Evolutionary conservation across 352 stramenopile species (phyloP), one percentile per base, ranked within the genome.

Genomic region (Pythium insidiosum): DNA sequence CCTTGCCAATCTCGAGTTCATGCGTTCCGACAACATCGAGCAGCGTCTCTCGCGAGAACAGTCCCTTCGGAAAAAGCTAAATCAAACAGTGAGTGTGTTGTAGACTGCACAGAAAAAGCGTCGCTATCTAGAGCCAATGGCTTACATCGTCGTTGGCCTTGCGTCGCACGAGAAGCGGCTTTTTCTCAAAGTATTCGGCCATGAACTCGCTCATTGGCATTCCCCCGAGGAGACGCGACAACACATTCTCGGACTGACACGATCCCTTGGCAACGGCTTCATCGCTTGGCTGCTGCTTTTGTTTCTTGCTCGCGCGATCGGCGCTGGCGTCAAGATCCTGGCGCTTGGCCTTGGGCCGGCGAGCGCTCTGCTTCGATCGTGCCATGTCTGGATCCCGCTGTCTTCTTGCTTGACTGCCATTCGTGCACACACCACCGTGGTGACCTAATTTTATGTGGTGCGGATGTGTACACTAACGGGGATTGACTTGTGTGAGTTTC

Each of bases 171-270:
- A 84, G 47, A 22, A 94, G 56, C 28, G 79, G 82, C 50, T 91
- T 89, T 57, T 88, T 89, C 58, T 94, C 82, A 56, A 91, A 94
- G 54, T 91, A 68, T 25, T 89, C 58, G 26, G 50, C 49, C 37
- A 84, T 47, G 50, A 94, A 94, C 29, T 48, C 49, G 33, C 71
- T 47, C 23, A 91, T 15, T 18, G 64, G 29, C 63, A 90, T 85
- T 21, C 67, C 74, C 12, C 79, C 73, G 31, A 93, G 60, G 22
- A 91, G 43, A 23, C 68, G 68, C 23, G 53, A 62, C 20, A 87
- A 34, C 28, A 61, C 26, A 1, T 55, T 36, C 1, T 2, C 16
- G n/a, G 43, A 36, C 30, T 12, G 31, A 19, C 6, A 18, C 15
- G 19, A 18, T 22, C 28, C 18, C 19, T n/a, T n/a, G n/a, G n/a